These are phyloP conservation scores for Aureobasidium sp. DNA, from an alignment of 2,329 filamentous ascomycete species.

Conservation along the genomic window DNA sequence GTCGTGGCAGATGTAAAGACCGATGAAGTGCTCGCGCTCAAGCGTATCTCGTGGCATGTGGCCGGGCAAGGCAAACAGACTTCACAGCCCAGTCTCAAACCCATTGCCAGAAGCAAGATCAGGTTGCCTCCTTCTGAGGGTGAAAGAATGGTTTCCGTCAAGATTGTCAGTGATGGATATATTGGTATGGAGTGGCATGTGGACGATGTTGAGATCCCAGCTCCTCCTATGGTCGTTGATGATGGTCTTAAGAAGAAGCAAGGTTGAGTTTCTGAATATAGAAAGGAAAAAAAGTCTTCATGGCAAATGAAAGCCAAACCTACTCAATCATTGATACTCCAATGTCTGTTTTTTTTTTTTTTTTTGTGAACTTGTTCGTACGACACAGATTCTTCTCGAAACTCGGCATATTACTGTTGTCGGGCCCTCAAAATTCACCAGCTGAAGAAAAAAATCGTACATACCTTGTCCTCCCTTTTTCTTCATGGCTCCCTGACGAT, in stretches of 20 bases:
- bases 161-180: slow-evolving; percentile 82
- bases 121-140: slow-evolving; percentile 51
- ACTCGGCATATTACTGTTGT: too few relatives aligned
- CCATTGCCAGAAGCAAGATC: slow-evolving; percentile 51
- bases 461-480: too few relatives aligned
- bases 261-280: neutral
- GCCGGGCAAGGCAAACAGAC: slow-evolving; percentile 22
- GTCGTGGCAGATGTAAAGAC: slow-evolving; percentile 59
- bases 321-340: too few relatives aligned
- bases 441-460: too few relatives aligned
- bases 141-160: slow-evolving; percentile 61
- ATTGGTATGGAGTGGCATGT: slow-evolving; percentile 63
- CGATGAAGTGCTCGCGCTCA: slow-evolving; percentile 79
- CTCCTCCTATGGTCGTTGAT: slow-evolving; percentile 27
- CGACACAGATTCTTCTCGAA: too few relatives aligned
- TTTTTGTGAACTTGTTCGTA: too few relatives aligned
- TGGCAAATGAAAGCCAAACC: too few relatives aligned
- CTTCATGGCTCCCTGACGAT: too few relatives aligned
- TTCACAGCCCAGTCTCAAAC: slow-evolving; percentile 29
- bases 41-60: slow-evolving; percentile 67
- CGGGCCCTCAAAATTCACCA: too few relatives aligned
- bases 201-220: slow-evolving; percentile 45
- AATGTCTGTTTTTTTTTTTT: too few relatives aligned
- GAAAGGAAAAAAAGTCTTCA: too few relatives aligned
- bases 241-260: slow-evolving; percentile 27